Evolutionary conservation across 2,329 filamentous ascomycete species (phyloP).

Genomic region (Chrysoporthe deuterocubensis): DNA sequence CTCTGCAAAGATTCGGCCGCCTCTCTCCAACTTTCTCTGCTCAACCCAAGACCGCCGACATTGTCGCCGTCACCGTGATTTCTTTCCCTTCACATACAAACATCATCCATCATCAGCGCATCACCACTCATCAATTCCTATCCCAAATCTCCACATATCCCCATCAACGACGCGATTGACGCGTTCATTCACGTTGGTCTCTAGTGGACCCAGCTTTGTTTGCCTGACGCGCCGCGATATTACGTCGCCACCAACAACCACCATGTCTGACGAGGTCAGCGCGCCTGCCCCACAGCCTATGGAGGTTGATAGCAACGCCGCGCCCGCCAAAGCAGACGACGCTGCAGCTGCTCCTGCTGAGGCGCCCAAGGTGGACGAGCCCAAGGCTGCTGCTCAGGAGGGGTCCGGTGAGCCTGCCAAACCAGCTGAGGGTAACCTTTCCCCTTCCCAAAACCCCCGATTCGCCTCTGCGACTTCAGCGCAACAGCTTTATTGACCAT

Average conservation of each 20-base stretch:
- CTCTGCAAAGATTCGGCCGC: constrained; percentile 22
- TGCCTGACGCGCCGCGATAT: constrained; percentile 33
- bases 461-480: too few species aligned
- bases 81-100: constrained; percentile 7
- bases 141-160: constrained; percentile 8
- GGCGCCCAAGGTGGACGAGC: constrained; percentile 28
- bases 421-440: constrained; percentile 32
- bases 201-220: constrained; percentile 22
- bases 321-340: constrained; percentile 17
- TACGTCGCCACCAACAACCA: constrained; percentile 34
- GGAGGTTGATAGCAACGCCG: constrained; percentile 17
- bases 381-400: constrained; percentile 21
- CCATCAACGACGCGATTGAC: constrained; percentile 30
- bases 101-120: constrained; percentile 19
- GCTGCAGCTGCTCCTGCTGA: constrained; percentile 21
- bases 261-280: constrained; percentile 35
- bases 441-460: background rate
- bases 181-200: constrained; percentile 27
- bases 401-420: constrained; percentile 25
- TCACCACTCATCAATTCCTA: constrained; percentile 24
- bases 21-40: constrained; percentile 26
- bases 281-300: constrained; percentile 27
- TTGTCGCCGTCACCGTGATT: constrained; percentile 17
- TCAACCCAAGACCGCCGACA: constrained; percentile 25
- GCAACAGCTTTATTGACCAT: constrained; percentile 34